phyloP scores from a whole-genome alignment of 352 stramenopile genomes.

The Ophiocytium majus region DNA sequence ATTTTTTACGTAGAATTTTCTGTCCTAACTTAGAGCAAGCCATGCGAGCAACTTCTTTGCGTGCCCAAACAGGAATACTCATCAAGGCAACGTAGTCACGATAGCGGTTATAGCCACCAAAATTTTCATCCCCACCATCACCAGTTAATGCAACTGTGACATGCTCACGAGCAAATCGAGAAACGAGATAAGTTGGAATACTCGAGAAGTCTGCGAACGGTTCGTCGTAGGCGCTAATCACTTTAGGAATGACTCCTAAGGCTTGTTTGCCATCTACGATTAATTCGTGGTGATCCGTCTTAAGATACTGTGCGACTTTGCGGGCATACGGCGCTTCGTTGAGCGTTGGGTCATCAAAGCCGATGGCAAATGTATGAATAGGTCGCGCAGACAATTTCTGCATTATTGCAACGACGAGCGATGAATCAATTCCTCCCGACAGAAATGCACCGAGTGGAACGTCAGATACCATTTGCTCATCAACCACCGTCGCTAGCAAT shows the following conservation, averaged over 20 bases:
- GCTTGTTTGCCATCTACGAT: background rate
- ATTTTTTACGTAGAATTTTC: too few relatives aligned
- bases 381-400: background rate
- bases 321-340: background rate
- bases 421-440: background rate
- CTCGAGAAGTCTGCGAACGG: background rate
- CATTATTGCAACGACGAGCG: background rate
- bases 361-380: slow-evolving; percentile 3
- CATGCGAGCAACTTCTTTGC: too few relatives aligned
- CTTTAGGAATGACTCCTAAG: background rate
- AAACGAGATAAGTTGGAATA: background rate
- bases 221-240: background rate
- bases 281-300: background rate
- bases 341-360: background rate
- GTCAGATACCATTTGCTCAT: too few relatives aligned
- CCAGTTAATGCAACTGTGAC: background rate
- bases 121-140: background rate
- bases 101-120: background rate
- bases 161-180: background rate
- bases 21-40: too few relatives aligned
- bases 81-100: background rate
- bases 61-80: too few relatives aligned
- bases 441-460: slow-evolving; percentile 4
- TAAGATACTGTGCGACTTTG: background rate
- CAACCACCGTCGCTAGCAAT: too few relatives aligned